A percentile compares a stretch with the other conserved stretches of the same genome.
These are phyloP conservation scores for Verticillium alfalfae DNA, from an alignment of 2,329 filamentous ascomycete species.

Conservation along the genomic window DNA sequence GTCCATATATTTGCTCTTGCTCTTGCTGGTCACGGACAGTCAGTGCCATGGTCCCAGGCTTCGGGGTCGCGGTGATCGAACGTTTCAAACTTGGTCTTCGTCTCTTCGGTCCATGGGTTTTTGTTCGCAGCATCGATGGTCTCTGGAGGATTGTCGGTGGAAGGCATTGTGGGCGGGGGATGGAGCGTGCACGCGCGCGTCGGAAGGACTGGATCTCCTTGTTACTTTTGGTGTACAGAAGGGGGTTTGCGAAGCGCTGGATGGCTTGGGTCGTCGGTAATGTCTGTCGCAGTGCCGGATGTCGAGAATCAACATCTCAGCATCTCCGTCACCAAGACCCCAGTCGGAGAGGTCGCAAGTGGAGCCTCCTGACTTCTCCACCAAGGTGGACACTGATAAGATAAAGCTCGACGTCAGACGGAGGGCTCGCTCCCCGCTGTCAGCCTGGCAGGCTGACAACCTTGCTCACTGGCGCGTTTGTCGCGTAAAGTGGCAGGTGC, in stretches of 20 bases:
- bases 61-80: conserved; percentile 20
- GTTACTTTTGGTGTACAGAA: background rate
- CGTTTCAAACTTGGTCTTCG: conserved; percentile 60
- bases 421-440: no score
- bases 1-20: conserved; percentile 84
- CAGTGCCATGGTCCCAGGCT: background rate
- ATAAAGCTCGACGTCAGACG: background rate
- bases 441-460: no score
- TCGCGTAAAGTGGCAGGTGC: no score
- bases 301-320: background rate
- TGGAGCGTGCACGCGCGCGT: background rate
- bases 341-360: background rate
- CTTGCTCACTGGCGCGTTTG: no score
- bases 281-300: background rate
- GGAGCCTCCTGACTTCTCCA: background rate
- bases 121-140: background rate
- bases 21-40: conserved; percentile 55
- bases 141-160: background rate
- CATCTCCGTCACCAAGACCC: background rate
- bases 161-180: background rate
- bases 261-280: background rate
- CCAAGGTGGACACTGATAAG: background rate
- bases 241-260: background rate
- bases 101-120: conserved; percentile 53
- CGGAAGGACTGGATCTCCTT: background rate